A percentile compares a stretch with the other conserved stretches of the same genome.
phyloP scores from a whole-genome alignment of 805 yeast genomes.

The Zygosaccharomyces bailii region DNA sequence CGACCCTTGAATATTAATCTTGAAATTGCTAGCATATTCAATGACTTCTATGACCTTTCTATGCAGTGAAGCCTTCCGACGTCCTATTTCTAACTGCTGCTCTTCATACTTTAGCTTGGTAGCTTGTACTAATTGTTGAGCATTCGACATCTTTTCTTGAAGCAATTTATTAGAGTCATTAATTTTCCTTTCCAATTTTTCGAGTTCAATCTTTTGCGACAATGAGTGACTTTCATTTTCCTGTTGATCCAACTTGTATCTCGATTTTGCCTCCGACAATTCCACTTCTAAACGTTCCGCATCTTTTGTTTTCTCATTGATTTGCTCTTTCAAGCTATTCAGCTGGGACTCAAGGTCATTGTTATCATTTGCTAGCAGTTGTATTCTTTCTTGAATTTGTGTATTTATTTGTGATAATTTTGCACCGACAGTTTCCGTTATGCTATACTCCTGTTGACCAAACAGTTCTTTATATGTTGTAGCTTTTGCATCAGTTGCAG shows the following conservation, averaged over 20 bases:
- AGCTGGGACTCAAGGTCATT: slow-evolving; percentile 48
- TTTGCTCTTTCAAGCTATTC: slow-evolving; percentile 52
- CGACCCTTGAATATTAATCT: slow-evolving; percentile 60
- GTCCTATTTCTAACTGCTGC: slow-evolving; percentile 44
- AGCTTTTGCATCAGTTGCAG: slow-evolving; percentile 16
- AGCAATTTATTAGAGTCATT: slow-evolving; percentile 44
- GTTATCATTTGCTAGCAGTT: slow-evolving; percentile 21
- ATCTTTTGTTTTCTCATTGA: slow-evolving; percentile 54
- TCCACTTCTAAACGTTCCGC: slow-evolving; percentile 57
- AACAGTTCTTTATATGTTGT: slow-evolving; percentile 16
- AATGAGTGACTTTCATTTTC: slow-evolving; percentile 49
- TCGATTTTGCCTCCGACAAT: slow-evolving; percentile 48
- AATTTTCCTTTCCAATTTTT: slow-evolving; percentile 57
- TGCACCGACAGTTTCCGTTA: slow-evolving; percentile 30
- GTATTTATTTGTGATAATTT: slow-evolving; percentile 34
- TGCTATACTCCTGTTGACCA: slow-evolving; percentile 8
- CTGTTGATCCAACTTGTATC: slow-evolving; percentile 53
- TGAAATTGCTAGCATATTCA: slow-evolving; percentile 59
- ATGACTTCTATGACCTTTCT: slow-evolving; percentile 55
- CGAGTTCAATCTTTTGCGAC: slow-evolving; percentile 57
- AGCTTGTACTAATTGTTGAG: slow-evolving; percentile 48
- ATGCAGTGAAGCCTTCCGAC: slow-evolving; percentile 47
- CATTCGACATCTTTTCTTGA: slow-evolving; percentile 48
- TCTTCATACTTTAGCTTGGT: slow-evolving; percentile 53
- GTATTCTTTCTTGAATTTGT: slow-evolving; percentile 35